phyloP scores from a whole-genome alignment of 129 eudicot species.

The Saussurea involucrata region DNA sequence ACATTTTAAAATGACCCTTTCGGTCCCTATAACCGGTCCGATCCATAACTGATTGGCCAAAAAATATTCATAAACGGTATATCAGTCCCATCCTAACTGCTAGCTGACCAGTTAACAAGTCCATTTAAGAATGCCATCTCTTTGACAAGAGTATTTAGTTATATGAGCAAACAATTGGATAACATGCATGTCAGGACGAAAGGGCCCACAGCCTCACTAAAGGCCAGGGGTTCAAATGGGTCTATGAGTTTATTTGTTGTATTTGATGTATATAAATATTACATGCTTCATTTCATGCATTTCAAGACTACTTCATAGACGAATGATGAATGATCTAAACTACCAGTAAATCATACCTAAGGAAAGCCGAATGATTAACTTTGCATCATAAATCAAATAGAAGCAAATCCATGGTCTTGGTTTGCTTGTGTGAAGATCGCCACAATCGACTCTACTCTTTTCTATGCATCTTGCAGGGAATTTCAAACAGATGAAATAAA shows the following conservation, averaged over 20 bases:
- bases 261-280: too few relatives aligned
- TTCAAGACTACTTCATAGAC: background rate
- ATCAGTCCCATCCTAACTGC: too few relatives aligned
- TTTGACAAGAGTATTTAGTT: too few relatives aligned
- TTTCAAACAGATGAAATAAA: background rate
- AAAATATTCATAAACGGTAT: too few relatives aligned
- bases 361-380: background rate
- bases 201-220: background rate
- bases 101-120: background rate
- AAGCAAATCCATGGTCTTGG: background rate
- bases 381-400: background rate
- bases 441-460: background rate
- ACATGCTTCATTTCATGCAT: background rate
- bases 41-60: too few relatives aligned
- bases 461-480: background rate
- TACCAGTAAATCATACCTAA: conserved; percentile 12
- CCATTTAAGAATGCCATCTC: too few relatives aligned
- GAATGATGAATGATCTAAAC: background rate
- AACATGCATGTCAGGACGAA: background rate
- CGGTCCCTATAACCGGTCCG: too few relatives aligned
- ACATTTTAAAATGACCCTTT: too few relatives aligned
- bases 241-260: background rate
- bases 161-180: background rate
- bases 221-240: background rate
- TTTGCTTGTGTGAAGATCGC: conserved; percentile 15